phyloP scores from a whole-genome alignment of 225 moss, liverwort and hornwort genomes.

The Thuidium tamariscinum region DNA sequence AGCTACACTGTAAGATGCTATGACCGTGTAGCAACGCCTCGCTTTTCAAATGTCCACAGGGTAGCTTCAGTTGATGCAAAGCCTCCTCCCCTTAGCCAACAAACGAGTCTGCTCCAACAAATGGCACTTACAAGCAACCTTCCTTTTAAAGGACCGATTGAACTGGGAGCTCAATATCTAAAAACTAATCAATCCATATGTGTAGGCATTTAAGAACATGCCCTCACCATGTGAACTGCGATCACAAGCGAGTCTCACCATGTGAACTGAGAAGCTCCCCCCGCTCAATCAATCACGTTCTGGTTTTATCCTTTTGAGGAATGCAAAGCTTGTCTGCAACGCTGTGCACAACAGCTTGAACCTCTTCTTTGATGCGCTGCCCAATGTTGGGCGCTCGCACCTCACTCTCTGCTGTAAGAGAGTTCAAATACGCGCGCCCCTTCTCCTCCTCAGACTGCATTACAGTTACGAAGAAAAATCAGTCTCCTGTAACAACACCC shows the following conservation, averaged over 20 bases:
- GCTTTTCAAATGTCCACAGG: not conserved
- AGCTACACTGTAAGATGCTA: not conserved
- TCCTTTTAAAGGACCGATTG: not conserved
- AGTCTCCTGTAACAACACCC: not conserved
- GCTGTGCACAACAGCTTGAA: conserved; percentile 17
- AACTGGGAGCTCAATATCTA: not conserved
- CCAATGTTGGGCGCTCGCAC: conserved; percentile 26
- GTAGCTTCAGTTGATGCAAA: not conserved
- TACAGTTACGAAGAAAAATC: not conserved
- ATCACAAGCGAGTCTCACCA: not conserved
- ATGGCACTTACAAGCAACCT: not conserved
- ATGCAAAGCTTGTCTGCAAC: conserved; percentile 20
- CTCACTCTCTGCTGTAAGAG: conserved; percentile 15
- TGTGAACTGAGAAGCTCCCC: not conserved
- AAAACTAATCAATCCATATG: not conserved
- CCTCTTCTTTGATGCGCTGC: conserved; percentile 33
- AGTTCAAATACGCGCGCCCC: conserved; percentile 18
- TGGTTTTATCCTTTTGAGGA: conserved; percentile 10
- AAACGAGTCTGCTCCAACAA: not conserved
- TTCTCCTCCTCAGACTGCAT: conserved; percentile 29
- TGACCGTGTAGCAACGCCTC: not conserved
- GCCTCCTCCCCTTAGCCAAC: no score
- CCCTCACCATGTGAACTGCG: not conserved
- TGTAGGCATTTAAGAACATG: not conserved
- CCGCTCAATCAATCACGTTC: not conserved